Base-by-base conservation (phyloP, 371 early-diverging fungal species). In the Fennellomyces sp. region DNA sequence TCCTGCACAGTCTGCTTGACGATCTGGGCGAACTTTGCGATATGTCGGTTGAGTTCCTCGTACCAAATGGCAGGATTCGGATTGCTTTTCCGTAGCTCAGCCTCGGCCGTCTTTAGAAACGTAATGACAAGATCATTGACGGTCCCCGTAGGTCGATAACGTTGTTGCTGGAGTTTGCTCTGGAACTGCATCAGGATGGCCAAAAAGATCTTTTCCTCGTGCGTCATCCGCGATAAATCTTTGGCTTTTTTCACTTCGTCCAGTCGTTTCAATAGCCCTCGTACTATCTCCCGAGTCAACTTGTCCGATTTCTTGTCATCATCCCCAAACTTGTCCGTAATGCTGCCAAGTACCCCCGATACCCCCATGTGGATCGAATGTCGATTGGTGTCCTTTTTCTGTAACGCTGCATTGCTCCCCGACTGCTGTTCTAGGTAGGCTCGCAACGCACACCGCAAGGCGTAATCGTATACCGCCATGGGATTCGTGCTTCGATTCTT, bases 1-100 rank as follows among this genome's bases (percentile, higher is more conserved):
- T 80, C 66, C 58, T 71, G 64, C 8, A 80, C 41, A 2, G 81
- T 77, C 15, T 64, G 60, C 17, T 68, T 74, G n/a, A 79, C 64
- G 17, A 79, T 31, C n/a, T 70, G 70, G 21, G 70, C 68, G 52
- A 72, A 79, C 35, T 42, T 48, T 5, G 74, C 59, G 13, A 76
- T 66, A 31, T 68, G 67, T n/a, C 42, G 53, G 31, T 70, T 72
- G 1, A 76, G 65, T 38, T 75, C 64, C 4, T 64, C 73, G 27
- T 68, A 66, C 65, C 64, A 63, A 11, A 63, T 55, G 2, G 68
- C 62, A 15, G 64, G 63, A 5, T 63, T 63, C 0, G 66, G 62
- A 27, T 62, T 51, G 1, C 35, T 50, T n/a, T 52, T 58, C 27
- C 60, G 66, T 15, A 76, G 51, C 60, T 70, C 70, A 39, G 58